Evolutionary conservation across 1,139 yeast species (phyloP).

Genomic region (Suhomyces anneliseae): DNA sequence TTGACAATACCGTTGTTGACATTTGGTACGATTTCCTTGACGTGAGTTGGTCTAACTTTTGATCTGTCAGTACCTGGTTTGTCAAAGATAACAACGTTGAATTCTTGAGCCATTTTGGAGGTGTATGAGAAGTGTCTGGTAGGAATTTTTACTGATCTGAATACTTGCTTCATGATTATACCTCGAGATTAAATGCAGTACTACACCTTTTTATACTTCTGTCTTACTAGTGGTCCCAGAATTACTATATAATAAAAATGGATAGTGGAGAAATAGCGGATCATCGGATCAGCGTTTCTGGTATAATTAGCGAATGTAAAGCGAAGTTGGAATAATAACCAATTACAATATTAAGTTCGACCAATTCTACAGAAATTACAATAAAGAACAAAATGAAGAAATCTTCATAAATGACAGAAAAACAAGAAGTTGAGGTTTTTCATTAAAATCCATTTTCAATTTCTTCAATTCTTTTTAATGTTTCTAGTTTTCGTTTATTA

Average conservation of each 20-base stretch:
- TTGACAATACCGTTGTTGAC: conserved; percentile 57
- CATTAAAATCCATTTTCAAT: too few species aligned
- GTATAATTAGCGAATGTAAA: too few species aligned
- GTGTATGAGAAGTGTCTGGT: conserved; percentile 4
- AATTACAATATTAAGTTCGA: too few species aligned
- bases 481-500: background rate
- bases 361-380: too few species aligned
- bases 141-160: conserved; percentile 1
- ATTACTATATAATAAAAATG: too few species aligned
- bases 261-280: too few species aligned
- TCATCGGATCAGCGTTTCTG: too few species aligned
- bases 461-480: background rate
- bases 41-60: conserved; percentile 56
- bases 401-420: too few species aligned
- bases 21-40: conserved; percentile 51
- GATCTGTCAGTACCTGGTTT: conserved; percentile 63
- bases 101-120: conserved; percentile 38
- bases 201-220: background rate
- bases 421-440: too few species aligned
- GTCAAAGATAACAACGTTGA: conserved; percentile 72
- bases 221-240: too few species aligned
- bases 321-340: too few species aligned
- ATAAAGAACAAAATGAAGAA: too few species aligned
- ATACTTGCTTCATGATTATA: conserved; percentile 1
- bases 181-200: background rate